phyloP scores from a whole-genome alignment of 371 early-diverging fungal species.

The Lichtheimia ornata region DNA sequence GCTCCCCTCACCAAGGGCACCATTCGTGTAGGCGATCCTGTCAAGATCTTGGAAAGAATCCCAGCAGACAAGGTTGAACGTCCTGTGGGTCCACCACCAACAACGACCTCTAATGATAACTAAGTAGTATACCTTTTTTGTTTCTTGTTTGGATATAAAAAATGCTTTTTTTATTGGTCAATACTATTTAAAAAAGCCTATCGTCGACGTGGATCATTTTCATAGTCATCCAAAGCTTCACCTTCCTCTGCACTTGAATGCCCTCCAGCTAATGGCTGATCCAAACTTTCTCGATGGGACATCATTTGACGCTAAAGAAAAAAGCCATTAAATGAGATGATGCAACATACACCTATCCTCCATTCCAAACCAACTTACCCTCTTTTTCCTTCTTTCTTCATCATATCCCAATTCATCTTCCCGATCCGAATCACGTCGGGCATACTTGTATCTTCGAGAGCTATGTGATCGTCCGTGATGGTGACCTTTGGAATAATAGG shows the following conservation, averaged over 20 bases:
- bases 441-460: constrained; percentile 11
- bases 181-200: neutral
- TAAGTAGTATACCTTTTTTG: no score
- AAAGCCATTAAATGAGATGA: neutral
- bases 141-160: no score
- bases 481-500: constrained; percentile 9
- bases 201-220: constrained; percentile 9
- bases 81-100: neutral
- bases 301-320: constrained; percentile 6
- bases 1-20: constrained; percentile 45
- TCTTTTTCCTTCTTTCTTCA: constrained; percentile 14
- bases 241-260: constrained; percentile 25
- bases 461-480: constrained; percentile 14
- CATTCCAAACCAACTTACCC: constrained; percentile 6
- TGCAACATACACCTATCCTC: no score
- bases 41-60: constrained; percentile 44
- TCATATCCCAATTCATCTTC: constrained; percentile 21
- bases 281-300: constrained; percentile 7
- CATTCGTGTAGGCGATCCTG: constrained; percentile 40
- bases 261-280: constrained; percentile 8
- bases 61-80: constrained; percentile 20
- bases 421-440: constrained; percentile 17
- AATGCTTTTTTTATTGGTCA: no score
- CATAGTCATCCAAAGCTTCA: constrained; percentile 26
- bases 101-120: no score